phyloP scores from a whole-genome alignment of 805 yeast genomes.

The Candida sphagnicola region DNA sequence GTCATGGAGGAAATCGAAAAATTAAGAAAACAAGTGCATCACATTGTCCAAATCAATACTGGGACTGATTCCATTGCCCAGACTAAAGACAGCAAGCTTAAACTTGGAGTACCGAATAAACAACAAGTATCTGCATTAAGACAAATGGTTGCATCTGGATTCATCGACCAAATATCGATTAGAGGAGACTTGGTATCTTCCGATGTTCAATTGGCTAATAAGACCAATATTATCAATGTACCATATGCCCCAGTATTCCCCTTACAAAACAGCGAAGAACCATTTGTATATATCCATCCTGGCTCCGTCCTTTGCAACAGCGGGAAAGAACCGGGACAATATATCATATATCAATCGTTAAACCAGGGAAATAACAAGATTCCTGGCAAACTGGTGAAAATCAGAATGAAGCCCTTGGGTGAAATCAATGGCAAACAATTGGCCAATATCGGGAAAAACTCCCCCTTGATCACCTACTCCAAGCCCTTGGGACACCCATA shows the following conservation, averaged over 20 bases:
- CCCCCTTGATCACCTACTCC: constrained; percentile 75
- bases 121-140: constrained; percentile 73
- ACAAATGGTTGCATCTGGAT: constrained; percentile 92
- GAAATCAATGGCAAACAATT: constrained; percentile 73
- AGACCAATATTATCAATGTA: constrained; percentile 50
- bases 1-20: constrained; percentile 81
- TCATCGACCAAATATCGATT: constrained; percentile 83
- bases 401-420: constrained; percentile 72
- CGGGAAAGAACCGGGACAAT: constrained; percentile 77
- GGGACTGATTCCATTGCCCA: constrained; percentile 57
- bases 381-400: constrained; percentile 38
- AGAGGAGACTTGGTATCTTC: constrained; percentile 72
- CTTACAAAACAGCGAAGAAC: constrained; percentile 39
- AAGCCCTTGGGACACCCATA: constrained; percentile 91
- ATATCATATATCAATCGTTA: constrained; percentile 67
- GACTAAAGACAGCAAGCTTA: constrained; percentile 40
- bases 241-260: constrained; percentile 65
- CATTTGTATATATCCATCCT: constrained; percentile 77
- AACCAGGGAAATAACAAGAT: constrained; percentile 47
- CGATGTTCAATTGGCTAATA: constrained; percentile 58
- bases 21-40: constrained; percentile 72
- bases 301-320: constrained; percentile 54
- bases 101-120: constrained; percentile 63
- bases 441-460: constrained; percentile 69
- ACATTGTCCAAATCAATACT: constrained; percentile 66